phyloP scores from a whole-genome alignment of 176 grass and related monocot genomes.

The Triticum aestivum region IWGSC_CS_RefSeq_v2.1 NC_057795.1:7238501-7239000 shows the following conservation, averaged over 20 bases:
- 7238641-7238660: not conserved
- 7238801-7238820: not conserved
- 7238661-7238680: not conserved
- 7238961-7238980: too few relatives aligned
- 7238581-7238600: not conserved
- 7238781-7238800: not conserved
- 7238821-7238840: not conserved
- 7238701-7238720: not conserved
- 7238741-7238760: not conserved
- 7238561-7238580: not conserved
- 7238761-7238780: not conserved
- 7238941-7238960: too few relatives aligned
- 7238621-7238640: not conserved
- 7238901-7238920: too few relatives aligned
- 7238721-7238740: not conserved
- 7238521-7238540: too few relatives aligned
- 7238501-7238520: too few relatives aligned
- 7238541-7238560: too few relatives aligned
- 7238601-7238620: not conserved
- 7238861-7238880: too few relatives aligned
- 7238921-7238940: too few relatives aligned
- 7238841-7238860: too few relatives aligned
- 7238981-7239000: too few relatives aligned
- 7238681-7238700: not conserved
- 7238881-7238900: too few relatives aligned